Conservation (phyloP, 805 yeast species). For the Brettanomyces custersianus region DNA sequence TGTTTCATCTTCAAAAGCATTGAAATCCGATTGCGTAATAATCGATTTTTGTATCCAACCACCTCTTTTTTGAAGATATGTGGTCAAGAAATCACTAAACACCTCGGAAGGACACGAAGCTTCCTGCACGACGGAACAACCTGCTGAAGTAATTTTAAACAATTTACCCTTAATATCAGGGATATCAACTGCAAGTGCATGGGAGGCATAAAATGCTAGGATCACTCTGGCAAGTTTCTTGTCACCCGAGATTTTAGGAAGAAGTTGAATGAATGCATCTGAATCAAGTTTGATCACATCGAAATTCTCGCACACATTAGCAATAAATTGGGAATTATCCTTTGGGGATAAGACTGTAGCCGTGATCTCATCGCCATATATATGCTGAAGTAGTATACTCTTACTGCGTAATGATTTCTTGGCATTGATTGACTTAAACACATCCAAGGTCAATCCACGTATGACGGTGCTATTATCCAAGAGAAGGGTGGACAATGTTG, state of each 20-base stretch:
- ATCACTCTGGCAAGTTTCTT: conserved; percentile 48
- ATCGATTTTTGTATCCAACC: conserved; percentile 35
- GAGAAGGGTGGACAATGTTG: conserved; percentile 47
- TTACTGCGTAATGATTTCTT: conserved; percentile 25
- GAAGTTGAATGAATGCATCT: conserved; percentile 31
- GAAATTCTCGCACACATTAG: conserved; percentile 27
- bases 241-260: conserved; percentile 32
- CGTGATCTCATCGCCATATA: conserved; percentile 47
- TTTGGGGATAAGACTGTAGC: conserved; percentile 55
- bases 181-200: conserved; percentile 43
- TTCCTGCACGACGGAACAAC: conserved; percentile 30
- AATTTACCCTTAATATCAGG: conserved; percentile 50
- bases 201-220: conserved; percentile 60
- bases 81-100: conserved; percentile 35
- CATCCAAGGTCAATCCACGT: conserved; percentile 34
- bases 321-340: conserved; percentile 45
- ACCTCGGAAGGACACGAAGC: conserved; percentile 38
- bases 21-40: conserved; percentile 40
- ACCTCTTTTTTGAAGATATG: conserved; percentile 39
- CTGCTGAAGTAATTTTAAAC: conserved; percentile 35
- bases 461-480: conserved; percentile 41
- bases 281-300: conserved; percentile 43
- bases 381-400: conserved; percentile 41
- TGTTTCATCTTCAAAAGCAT: conserved; percentile 46
- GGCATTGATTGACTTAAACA: conserved; percentile 28